Evolutionary conservation across 169 alveolate species (phyloP).

Genomic region (Plasmodium coatneyi): DNA sequence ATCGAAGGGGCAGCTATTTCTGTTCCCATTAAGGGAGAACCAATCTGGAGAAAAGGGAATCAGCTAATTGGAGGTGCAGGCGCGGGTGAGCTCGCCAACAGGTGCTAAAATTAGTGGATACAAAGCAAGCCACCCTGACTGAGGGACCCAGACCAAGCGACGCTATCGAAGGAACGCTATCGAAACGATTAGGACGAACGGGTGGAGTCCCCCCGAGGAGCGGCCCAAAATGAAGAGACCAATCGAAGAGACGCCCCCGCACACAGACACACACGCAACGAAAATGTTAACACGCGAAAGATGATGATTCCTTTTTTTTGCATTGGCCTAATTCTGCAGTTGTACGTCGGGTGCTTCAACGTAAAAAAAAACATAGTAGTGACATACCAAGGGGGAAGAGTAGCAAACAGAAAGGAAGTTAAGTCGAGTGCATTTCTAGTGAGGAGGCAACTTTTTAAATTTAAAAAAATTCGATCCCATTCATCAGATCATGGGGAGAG

Average conservation of each 20-base stretch:
- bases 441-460: slow-evolving; percentile 5
- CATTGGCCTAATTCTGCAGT: slow-evolving; percentile 13
- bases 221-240: slow-evolving; percentile 1
- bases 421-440: neutral
- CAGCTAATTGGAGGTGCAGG: neutral
- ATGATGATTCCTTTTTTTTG: slow-evolving; percentile 17
- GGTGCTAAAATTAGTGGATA: neutral
- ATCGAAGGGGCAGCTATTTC: neutral
- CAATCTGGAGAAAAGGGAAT: neutral
- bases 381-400: neutral
- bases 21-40: neutral
- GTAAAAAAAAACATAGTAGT: neutral
- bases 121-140: neutral
- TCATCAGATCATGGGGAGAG: neutral
- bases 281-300: neutral
- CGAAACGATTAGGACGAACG: neutral
- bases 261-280: neutral
- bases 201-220: neutral
- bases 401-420: neutral
- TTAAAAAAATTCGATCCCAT: slow-evolving; percentile 6
- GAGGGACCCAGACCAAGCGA: neutral
- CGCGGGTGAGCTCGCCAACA: neutral
- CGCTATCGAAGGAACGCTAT: neutral
- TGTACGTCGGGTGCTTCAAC: neutral
- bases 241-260: neutral